Percentiles rank a stretch among this genome's conserved stretches.
Evolutionary conservation across 768 basidiomycete genomes (phyloP).

Genomic region (Russula ochroleuca): DNA sequence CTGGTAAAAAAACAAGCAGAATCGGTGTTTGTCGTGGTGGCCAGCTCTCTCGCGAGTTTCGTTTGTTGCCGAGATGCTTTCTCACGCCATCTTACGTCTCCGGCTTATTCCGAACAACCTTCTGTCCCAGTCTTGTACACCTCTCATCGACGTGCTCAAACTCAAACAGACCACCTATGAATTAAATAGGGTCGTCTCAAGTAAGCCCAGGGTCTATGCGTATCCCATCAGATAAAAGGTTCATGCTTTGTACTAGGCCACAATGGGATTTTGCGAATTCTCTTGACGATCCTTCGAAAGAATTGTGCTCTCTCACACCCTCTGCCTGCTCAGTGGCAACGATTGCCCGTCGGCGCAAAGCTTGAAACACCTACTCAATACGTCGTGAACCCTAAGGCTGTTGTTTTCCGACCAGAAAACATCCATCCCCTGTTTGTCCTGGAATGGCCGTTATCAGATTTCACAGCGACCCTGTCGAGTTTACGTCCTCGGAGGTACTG

Average conservation of each 20-base stretch:
- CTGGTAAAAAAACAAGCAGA: background rate
- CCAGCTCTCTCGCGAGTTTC: background rate
- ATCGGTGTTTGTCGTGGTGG: conserved; percentile 11
- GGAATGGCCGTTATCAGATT: background rate
- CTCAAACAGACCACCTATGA: background rate
- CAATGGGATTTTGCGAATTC: background rate
- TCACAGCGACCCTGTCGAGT: background rate
- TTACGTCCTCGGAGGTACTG: conserved; percentile 7
- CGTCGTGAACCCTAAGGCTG: background rate
- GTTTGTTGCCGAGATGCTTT: conserved; percentile 6
- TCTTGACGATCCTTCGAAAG: background rate
- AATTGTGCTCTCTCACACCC: background rate
- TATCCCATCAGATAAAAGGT: background rate
- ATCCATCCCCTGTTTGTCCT: background rate
- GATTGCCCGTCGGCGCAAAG: background rate
- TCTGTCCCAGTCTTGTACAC: too few species aligned
- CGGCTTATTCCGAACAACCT: background rate
- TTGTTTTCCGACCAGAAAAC: background rate
- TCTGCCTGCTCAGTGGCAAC: background rate
- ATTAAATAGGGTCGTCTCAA: background rate
- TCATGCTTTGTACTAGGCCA: background rate
- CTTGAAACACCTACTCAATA: background rate
- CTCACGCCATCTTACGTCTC: background rate
- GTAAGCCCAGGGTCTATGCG: background rate
- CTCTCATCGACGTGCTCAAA: background rate